Evolutionary conservation across 2,329 filamentous ascomycete species (phyloP), one percentile per base, ranked within the genome.

Genomic region (Aureobasidium sp.): DNA sequence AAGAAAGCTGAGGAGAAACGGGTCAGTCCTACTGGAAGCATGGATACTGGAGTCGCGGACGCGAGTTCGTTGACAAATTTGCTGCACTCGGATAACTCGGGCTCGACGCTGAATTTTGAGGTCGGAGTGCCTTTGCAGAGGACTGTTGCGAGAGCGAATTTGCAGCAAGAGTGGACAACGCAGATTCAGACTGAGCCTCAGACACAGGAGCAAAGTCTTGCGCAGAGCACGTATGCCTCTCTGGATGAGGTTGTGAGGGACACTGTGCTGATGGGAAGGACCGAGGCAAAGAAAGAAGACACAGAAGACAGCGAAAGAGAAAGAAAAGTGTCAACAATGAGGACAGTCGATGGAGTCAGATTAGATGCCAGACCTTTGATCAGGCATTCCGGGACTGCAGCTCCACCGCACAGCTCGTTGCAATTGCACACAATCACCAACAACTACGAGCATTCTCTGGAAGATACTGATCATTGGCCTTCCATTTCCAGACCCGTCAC

Each of bases 311-410:
- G 17, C 1, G 15, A 14, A 14, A 31, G 25, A 45, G 27, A 20
- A 45, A 27, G 8, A 31, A 15, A 11, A 5, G n/a, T 20, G 5
- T 8, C 31, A 17, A 22, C 37, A 0, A 22, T 41, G n/a, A 37
- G 42, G 27, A 59, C 56, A 5, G 44, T 48, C 6, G 56, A 59
- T 29, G 56, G 56, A 20, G 20, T 59, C 3, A 17, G 44, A 14
- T 22, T 59, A 25, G 56, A 59, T 44, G 44, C 56, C 4, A 27
- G 56, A 25, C 56, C 56, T 2, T 49, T 49, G 56, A 34, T 59
- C 36, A 48, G 56, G n/a, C 56, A 49, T 22, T 39, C 44, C 0
- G 56, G 56, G 5, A 41, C 17, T 5, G 7, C 56, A 7, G 56
- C 56, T 9, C 56, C 56, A 9, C 42, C 56, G 12, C 56, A 59